Evolutionary conservation across 2,329 filamentous ascomycete genomes (phyloP), one percentile per base, ranked within the genome.

Genomic region (Didymella lethalis): DNA sequence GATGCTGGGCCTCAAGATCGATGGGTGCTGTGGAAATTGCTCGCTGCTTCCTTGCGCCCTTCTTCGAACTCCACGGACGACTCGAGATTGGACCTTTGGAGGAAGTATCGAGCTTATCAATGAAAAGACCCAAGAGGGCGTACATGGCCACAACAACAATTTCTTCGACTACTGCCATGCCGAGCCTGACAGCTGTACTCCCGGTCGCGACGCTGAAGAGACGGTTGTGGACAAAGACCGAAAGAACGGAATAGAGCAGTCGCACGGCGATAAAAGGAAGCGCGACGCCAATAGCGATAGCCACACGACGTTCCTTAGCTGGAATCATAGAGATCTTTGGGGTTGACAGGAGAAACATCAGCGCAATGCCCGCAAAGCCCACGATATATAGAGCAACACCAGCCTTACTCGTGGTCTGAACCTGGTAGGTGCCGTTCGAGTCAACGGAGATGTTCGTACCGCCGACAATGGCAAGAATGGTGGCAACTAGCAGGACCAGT

Each of bases 391-490:
- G 51, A 8, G 62, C 47, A 38, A 65, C 54, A 23, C 64, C 65
- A 40, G 55, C 59, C 48, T 66, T 66, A 55, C 51, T 62, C 1
- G 54, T 61, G 11, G 57, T 58, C 60, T 68, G 44, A 64, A 70
- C 11, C 50, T 59, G 32, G 61, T 64, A 38, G 48, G 56, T 47
- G 38, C 55, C 49, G 18, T 65, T 53, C 10, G 68, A 52, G 25
- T 65, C 46, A 12, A 56, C 46, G 18, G 45, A 58, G 10, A 46
- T 51, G 36, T 38, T 57, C 41, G 60, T 64, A 40, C 61, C 66
- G 18, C 64, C 69, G 40, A 28, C 68, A 55, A 72, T 64, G n/a
- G 78, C 69, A 26, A 81, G 71, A 20, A 77, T 69, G 53, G 79
- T 57, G 29, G 70, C 76, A 14, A 73, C 62, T 2, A 74, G 48